Evolutionary conservation across 352 stramenopile species (phyloP).

Genomic region (Achlya hypogyna): DNA sequence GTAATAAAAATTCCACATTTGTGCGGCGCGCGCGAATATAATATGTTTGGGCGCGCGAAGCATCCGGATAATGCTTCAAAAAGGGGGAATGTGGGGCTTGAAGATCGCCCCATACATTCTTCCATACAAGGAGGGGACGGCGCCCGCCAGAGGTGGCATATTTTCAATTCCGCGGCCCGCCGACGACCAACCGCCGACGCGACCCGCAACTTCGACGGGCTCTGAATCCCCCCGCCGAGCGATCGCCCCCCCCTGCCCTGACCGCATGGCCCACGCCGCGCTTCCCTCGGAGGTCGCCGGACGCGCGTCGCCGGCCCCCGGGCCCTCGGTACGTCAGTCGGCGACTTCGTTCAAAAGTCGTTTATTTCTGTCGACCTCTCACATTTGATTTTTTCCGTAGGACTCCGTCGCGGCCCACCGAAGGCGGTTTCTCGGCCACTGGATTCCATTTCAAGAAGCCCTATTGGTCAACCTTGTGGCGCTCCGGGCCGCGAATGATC

Average conservation of each 20-base stretch:
- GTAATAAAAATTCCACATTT: background rate
- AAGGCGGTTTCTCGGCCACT: background rate
- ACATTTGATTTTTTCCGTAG: background rate
- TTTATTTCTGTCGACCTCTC: background rate
- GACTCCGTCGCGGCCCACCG: too few species aligned
- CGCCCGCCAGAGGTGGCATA: background rate
- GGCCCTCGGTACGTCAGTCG: background rate
- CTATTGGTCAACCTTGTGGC: background rate
- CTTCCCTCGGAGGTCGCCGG: background rate
- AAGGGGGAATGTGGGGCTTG: background rate
- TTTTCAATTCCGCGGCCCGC: background rate
- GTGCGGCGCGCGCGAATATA: too few species aligned
- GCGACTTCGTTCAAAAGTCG: background rate
- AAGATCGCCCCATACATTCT: background rate
- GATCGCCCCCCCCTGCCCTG: background rate
- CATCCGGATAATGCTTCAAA: background rate
- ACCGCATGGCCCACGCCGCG: background rate
- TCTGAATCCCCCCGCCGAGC: background rate
- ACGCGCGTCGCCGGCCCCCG: background rate
- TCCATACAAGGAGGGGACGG: background rate
- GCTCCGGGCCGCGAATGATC: background rate
- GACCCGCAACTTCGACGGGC: background rate
- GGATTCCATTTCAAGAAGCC: background rate
- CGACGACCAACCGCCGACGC: background rate
- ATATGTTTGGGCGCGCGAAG: background rate